Base-by-base conservation (phyloP, 2,329 filamentous ascomycete genomes). In the Trichoderma aggressivum region DNA sequence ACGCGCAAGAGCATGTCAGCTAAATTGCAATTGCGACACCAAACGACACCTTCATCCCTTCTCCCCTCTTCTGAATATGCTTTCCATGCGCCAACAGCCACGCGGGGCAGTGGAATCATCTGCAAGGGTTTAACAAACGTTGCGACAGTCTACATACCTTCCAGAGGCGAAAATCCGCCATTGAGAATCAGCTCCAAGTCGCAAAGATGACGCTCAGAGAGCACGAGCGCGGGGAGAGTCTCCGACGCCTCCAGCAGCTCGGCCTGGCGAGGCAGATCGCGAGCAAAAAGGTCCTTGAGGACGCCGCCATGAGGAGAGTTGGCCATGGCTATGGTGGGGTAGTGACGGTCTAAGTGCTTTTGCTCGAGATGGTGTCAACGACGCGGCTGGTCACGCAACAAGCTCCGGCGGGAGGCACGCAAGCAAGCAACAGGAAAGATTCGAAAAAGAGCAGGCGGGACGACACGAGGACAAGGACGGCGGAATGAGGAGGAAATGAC, bases 111-210 rank as follows among this genome's bases (percentile, higher is more conserved):
- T 16, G 10, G n/a, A 56, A 50, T 58, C 47, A 65, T 56, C 47
- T 32, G 62, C n/a, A 65, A 18, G 12, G 12, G 16, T 30, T 1
- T 16, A n/a, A 30, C 34, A 64, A 32, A 21, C 8, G 18, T 2
- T 28, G 16, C 59, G 59, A 21, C 50, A 36, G 71, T 53, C 11
- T 1, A 63, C 56, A 87, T 78, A 97, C 94, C 96, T 89, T 99
- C 95, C 53, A 99, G 89, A 72, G 96, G 96, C 75, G 94, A 98
- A 86, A 99, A 99, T 75, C 96, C 96, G 81, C 96, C 96, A 83
- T 94, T 98, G 82, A 99, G 90, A 79, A 99, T 94, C 83, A 99
- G 85, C 85, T 99, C 96, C 76, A 99, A 88, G 87, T 99, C 96
- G 84, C 96, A 99, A 63, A 99, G 90, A 84, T 99, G 96, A 79